phyloP scores from a whole-genome alignment of 768 basidiomycete genomes.

The Mycena pura region DNA sequence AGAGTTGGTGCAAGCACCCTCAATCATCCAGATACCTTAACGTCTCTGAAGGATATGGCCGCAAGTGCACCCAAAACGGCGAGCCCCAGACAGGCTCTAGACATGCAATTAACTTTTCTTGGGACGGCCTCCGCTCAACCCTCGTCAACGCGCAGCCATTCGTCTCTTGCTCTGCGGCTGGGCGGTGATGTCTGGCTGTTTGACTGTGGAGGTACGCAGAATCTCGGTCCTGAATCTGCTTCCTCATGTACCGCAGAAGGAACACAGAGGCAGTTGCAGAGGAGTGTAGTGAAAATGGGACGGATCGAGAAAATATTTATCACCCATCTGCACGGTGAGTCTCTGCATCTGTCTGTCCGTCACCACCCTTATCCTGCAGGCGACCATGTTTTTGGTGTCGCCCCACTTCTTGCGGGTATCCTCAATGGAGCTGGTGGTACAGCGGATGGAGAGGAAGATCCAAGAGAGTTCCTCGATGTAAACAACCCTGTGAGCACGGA shows the following conservation, averaged over 20 bases:
- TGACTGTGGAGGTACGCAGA: constrained; percentile 63
- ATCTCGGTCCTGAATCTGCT: neutral
- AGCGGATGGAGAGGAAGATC: constrained; percentile 64
- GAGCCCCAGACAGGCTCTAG: no score
- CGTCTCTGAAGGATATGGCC: neutral
- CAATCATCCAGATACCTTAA: neutral
- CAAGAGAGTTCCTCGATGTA: constrained; percentile 50
- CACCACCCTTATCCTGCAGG: constrained; percentile 48
- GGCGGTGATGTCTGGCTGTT: constrained; percentile 81
- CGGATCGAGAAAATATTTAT: constrained; percentile 84
- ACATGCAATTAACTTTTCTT: constrained; percentile 72
- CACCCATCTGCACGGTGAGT: constrained; percentile 85
- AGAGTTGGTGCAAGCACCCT: neutral
- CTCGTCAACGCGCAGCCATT: constrained; percentile 80
- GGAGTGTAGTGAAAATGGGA: constrained; percentile 77
- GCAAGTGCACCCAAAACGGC: constrained; percentile 15
- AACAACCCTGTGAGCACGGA: constrained; percentile 40
- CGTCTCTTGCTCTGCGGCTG: constrained; percentile 70
- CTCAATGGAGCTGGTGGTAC: constrained; percentile 79
- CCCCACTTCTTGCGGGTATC: constrained; percentile 70
- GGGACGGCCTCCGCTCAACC: constrained; percentile 86
- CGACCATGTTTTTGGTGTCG: constrained; percentile 81
- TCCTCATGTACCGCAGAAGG: constrained; percentile 50
- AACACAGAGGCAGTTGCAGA: constrained; percentile 80
- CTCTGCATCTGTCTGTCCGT: neutral